Evolutionary conservation across 2,329 filamentous ascomycete species (phyloP).

Genomic region (Hypoxylon sp.): DNA sequence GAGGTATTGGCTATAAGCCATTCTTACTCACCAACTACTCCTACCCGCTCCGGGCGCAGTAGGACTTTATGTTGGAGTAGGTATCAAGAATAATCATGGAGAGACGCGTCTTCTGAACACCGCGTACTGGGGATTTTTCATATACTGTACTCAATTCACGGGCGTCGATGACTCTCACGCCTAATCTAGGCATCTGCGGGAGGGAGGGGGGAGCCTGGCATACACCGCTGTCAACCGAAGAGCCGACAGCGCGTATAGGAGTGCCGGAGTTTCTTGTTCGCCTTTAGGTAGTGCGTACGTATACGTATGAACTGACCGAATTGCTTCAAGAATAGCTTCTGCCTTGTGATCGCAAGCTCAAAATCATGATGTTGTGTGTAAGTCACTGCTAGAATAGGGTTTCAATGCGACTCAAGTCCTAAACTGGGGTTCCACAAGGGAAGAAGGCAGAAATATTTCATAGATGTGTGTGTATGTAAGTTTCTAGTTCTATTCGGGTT

Average conservation of each 20-base stretch:
- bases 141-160: neutral
- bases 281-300: neutral
- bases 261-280: too few relatives aligned
- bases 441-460: slow-evolving; percentile 1
- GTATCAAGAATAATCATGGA: neutral
- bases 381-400: neutral
- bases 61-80: slow-evolving; percentile 9
- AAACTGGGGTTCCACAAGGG: neutral
- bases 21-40: slow-evolving; percentile 8
- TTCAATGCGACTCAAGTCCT: neutral
- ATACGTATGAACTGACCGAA: neutral
- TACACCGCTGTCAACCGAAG: neutral
- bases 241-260: neutral
- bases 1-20: neutral
- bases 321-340: neutral
- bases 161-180: slow-evolving; percentile 3
- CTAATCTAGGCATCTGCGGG: neutral
- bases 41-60: slow-evolving; percentile 8
- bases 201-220: neutral
- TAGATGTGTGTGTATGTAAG: neutral
- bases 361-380: neutral
- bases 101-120: neutral
- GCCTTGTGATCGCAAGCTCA: neutral
- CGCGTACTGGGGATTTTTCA: neutral
- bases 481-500: neutral